These are phyloP conservation scores for Aspergillus sojae DNA, from an alignment of 2,329 filamentous ascomycete genomes.

Conservation along the genomic window DNA sequence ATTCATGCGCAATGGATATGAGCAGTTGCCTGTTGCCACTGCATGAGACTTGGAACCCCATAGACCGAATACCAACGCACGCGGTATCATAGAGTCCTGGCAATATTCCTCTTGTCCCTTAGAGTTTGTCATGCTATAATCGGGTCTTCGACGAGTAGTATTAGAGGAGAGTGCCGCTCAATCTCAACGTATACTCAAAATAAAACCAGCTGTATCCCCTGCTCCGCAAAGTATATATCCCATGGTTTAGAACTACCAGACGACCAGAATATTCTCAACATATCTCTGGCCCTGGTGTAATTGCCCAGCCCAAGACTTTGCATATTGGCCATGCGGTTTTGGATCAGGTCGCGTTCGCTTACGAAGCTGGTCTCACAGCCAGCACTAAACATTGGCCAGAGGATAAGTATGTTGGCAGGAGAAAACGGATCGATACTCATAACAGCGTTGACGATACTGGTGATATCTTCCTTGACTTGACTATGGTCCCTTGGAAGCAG, in stretches of 20 bases:
- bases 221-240: conserved; percentile 25
- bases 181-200: conserved; percentile 17
- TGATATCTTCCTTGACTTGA: conserved; percentile 23
- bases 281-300: conserved; percentile 27
- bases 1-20: conserved; percentile 57
- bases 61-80: background rate
- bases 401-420: conserved; percentile 30
- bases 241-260: conserved; percentile 21
- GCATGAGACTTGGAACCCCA: background rate
- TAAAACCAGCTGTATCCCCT: conserved; percentile 27
- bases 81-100: background rate
- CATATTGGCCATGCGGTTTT: conserved; percentile 32
- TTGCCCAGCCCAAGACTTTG: conserved; percentile 32
- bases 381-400: conserved; percentile 37
- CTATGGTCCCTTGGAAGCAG: conserved; percentile 20
- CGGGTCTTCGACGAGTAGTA: too few species aligned
- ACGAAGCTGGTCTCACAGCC: conserved; percentile 30
- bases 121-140: background rate
- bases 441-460: conserved; percentile 23
- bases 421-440: conserved; percentile 24
- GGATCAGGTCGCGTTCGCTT: conserved; percentile 21
- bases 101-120: background rate
- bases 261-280: conserved; percentile 26
- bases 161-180: background rate
- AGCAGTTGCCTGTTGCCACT: conserved; percentile 42